These are phyloP conservation scores for Fomitiporia mediterranea DNA, from an alignment of 1,284 basidiomycete species.

Conservation along the genomic window DNA sequence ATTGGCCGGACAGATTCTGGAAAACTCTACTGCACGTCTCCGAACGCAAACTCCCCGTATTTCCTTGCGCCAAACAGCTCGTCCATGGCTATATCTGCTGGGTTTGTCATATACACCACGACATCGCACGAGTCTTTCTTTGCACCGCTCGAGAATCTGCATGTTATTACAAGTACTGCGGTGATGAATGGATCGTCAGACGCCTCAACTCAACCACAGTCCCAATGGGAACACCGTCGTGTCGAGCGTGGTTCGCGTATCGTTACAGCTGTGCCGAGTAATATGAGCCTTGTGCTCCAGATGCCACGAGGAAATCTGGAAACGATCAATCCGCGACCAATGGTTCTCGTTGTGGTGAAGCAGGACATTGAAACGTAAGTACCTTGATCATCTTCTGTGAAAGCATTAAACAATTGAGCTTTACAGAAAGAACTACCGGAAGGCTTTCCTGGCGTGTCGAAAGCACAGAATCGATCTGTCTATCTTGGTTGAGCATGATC, in stretches of 20 bases:
- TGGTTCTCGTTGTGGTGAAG: slow-evolving; percentile 82
- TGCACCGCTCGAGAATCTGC: slow-evolving; percentile 46
- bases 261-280: slow-evolving; percentile 78
- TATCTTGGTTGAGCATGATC: slow-evolving; percentile 79
- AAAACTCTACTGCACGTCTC: slow-evolving; percentile 50
- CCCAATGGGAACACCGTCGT: slow-evolving; percentile 65
- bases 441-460: slow-evolving; percentile 87
- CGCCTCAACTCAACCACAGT: slow-evolving; percentile 31
- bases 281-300: slow-evolving; percentile 90
- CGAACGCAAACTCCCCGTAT: slow-evolving; percentile 23
- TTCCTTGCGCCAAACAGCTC: slow-evolving; percentile 60
- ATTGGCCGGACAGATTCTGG: slow-evolving; percentile 66
- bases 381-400: background rate
- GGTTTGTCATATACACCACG: slow-evolving; percentile 86
- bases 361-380: slow-evolving; percentile 70
- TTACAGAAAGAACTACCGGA: slow-evolving; percentile 63
- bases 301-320: slow-evolving; percentile 98
- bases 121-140: slow-evolving; percentile 81
- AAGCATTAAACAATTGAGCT: no score
- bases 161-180: slow-evolving; percentile 27
- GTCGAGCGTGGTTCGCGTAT: slow-evolving; percentile 87
- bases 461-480: slow-evolving; percentile 94
- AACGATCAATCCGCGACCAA: slow-evolving; percentile 88
- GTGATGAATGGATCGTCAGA: slow-evolving; percentile 22
- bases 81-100: slow-evolving; percentile 78